These are phyloP conservation scores for Mollisiaceae sp. DNA, from an alignment of 2,329 filamentous ascomycete species.

Conservation along the genomic window DNA sequence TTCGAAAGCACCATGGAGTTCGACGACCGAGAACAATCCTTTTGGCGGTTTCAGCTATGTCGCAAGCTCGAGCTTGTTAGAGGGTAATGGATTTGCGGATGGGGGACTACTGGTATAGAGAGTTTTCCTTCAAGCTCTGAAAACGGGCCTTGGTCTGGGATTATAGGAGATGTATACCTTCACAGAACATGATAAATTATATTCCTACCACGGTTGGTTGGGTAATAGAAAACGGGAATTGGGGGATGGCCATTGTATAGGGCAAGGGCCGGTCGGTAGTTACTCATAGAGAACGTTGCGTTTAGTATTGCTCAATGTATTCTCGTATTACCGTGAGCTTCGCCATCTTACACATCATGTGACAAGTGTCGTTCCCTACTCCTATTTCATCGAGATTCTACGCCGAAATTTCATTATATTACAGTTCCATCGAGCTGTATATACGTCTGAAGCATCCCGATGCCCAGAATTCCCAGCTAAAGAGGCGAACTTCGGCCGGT, in stretches of 20 bases:
- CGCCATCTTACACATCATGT: too few relatives aligned
- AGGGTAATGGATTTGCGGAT: conserved; percentile 29
- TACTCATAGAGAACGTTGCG: background rate
- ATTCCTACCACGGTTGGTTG: background rate
- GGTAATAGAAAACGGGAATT: background rate
- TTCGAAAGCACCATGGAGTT: conserved; percentile 35
- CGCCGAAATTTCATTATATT: too few relatives aligned
- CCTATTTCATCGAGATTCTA: too few relatives aligned
- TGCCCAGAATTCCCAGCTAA: too few relatives aligned
- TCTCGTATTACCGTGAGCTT: too few relatives aligned
- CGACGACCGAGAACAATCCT: conserved; percentile 35
- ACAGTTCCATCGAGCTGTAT: too few relatives aligned
- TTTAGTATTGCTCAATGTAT: background rate
- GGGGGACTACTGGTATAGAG: conserved; percentile 3
- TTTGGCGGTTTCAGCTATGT: conserved; percentile 46
- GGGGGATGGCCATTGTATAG: background rate
- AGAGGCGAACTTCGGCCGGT: too few relatives aligned
- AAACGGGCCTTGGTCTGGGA: background rate
- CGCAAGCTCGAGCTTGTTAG: conserved; percentile 43
- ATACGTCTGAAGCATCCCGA: too few relatives aligned
- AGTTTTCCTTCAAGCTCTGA: background rate
- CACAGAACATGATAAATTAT: background rate
- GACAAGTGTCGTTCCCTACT: too few relatives aligned
- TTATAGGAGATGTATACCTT: background rate
- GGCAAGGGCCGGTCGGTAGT: background rate